These are phyloP conservation scores for Backusella australiensis DNA, from an alignment of 192 early-diverging fungal genomes.

Conservation along the genomic window DNA sequence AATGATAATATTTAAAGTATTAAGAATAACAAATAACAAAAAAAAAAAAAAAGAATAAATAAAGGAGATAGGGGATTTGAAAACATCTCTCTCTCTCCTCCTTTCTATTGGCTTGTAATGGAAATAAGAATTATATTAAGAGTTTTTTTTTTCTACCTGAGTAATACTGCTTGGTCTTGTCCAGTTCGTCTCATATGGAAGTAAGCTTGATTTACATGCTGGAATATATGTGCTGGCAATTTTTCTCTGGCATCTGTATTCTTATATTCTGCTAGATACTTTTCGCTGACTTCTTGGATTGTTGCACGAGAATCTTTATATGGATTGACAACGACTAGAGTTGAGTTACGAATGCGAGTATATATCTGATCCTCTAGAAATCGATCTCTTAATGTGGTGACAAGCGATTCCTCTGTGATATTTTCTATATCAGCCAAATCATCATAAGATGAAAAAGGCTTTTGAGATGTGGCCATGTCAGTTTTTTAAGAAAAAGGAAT, in stretches of 20 bases:
- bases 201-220: constrained; percentile 81
- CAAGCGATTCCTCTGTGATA: constrained; percentile 33
- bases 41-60: constrained; percentile 4
- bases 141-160: constrained; percentile 59
- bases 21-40: background rate
- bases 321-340: constrained; percentile 71
- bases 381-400: constrained; percentile 48
- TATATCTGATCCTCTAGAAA: constrained; percentile 59
- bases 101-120: background rate
- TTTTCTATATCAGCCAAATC: constrained; percentile 23
- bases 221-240: constrained; percentile 79
- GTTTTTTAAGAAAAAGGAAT: background rate
- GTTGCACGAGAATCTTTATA: constrained; percentile 51
- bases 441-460: constrained; percentile 4
- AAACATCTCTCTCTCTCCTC: background rate
- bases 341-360: constrained; percentile 66
- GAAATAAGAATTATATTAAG: background rate
- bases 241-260: constrained; percentile 50
- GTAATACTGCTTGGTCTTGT: constrained; percentile 86
- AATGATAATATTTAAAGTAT: background rate
- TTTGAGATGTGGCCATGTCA: background rate
- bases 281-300: constrained; percentile 59
- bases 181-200: constrained; percentile 85
- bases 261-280: constrained; percentile 74
- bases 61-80: constrained; percentile 3